Evolutionary conservation across 176 grass and related monocot genomes (phyloP).

Genomic region (Chrysopogon serrulatus): DNA sequence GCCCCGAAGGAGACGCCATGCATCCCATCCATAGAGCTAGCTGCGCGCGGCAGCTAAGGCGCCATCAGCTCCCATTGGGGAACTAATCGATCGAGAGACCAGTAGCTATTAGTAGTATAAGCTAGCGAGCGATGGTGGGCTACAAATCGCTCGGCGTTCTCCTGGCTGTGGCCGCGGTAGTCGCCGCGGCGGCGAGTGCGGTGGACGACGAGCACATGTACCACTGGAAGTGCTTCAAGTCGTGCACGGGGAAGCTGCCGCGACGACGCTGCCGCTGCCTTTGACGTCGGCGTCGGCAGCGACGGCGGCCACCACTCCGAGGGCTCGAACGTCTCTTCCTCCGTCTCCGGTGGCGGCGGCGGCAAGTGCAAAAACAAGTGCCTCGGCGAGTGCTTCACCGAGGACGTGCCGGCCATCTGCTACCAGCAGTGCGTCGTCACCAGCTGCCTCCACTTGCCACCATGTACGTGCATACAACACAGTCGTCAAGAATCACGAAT

Average conservation of each 20-base stretch:
- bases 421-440: slow-evolving; percentile 33
- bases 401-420: slow-evolving; percentile 23
- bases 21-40: slow-evolving; percentile 4
- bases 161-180: slow-evolving; percentile 5
- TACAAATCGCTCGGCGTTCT: background rate
- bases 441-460: slow-evolving; percentile 18
- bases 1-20: background rate
- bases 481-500: too few relatives aligned
- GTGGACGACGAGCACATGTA: background rate
- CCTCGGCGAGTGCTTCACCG: slow-evolving; percentile 37
- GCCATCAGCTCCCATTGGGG: background rate
- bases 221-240: slow-evolving; percentile 30
- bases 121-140: background rate
- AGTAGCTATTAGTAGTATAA: background rate
- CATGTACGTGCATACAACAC: slow-evolving; percentile 28
- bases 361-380: slow-evolving; percentile 32
- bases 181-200: background rate
- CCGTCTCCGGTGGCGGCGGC: background rate
- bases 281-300: background rate
- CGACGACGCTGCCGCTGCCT: too few relatives aligned
- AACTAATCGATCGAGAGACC: background rate
- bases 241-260: slow-evolving; percentile 20
- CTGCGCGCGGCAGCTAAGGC: background rate
- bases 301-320: background rate
- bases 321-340: background rate